phyloP scores from a whole-genome alignment of 345 rosid species.

The Isatis tinctoria region DNA sequence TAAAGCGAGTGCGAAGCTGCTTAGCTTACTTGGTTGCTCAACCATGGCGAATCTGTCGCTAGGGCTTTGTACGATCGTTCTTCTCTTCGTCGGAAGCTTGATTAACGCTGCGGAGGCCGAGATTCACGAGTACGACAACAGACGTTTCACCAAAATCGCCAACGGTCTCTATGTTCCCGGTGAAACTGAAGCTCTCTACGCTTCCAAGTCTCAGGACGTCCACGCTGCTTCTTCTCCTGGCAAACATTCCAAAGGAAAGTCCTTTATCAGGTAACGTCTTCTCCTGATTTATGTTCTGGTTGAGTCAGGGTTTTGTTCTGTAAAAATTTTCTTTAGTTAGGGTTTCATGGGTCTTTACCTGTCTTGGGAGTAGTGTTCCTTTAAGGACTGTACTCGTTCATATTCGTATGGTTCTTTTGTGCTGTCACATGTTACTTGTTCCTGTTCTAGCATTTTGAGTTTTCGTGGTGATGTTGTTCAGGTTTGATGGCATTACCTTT shows the following conservation, averaged over 20 bases:
- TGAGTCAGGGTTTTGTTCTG: neutral
- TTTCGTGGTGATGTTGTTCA: no score
- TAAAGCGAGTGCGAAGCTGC: neutral
- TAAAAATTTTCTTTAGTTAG: neutral
- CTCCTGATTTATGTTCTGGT: neutral
- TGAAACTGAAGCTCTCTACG: constrained; percentile 64
- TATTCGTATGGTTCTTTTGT: no score
- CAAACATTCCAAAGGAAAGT: constrained; percentile 44
- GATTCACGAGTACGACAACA: constrained; percentile 55
- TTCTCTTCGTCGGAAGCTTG: neutral
- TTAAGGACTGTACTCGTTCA: no score
- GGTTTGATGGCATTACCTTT: constrained; percentile 69
- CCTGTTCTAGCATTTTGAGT: no score
- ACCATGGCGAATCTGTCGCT: neutral
- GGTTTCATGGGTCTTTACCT: neutral
- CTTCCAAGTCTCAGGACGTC: constrained; percentile 42
- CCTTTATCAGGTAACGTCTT: constrained; percentile 48
- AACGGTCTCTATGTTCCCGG: constrained; percentile 71
- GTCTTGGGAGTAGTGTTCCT: neutral
- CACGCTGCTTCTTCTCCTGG: constrained; percentile 29
- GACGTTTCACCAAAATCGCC: constrained; percentile 44
- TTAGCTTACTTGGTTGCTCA: neutral
- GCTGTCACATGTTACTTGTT: no score
- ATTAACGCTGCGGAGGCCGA: constrained; percentile 38
- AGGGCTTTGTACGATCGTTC: neutral